These are phyloP conservation scores for Escovopsis weberi DNA, from an alignment of 2,329 filamentous ascomycete species.

Conservation along the genomic window DNA sequence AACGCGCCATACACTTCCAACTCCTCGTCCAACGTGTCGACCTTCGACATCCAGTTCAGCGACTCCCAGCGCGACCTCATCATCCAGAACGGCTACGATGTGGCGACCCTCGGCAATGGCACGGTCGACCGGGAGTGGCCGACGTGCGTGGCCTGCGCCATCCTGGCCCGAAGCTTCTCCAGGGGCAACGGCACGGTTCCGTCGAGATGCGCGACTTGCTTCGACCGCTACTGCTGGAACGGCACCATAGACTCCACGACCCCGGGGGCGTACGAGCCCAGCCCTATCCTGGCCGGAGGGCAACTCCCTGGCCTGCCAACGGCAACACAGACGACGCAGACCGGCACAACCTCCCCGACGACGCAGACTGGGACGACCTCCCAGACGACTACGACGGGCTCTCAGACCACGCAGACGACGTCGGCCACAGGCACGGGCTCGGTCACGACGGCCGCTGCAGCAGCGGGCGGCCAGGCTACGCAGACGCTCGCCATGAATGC, in stretches of 20 bases:
- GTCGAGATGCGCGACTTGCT: slow-evolving; percentile 56
- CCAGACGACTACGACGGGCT: too few species aligned
- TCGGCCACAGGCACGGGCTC: too few species aligned
- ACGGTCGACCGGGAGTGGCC: slow-evolving; percentile 59
- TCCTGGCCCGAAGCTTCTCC: slow-evolving; percentile 54
- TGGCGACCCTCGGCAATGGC: slow-evolving; percentile 63
- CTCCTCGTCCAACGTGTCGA: slow-evolving; percentile 51
- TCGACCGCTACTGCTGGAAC: slow-evolving; percentile 72
- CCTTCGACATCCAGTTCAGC: slow-evolving; percentile 51
- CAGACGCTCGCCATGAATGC: too few species aligned
- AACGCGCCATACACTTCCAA: slow-evolving; percentile 59
- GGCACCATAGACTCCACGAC: slow-evolving; percentile 32
- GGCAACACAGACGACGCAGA: too few species aligned
- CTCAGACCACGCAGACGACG: too few species aligned
- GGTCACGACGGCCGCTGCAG: too few species aligned
- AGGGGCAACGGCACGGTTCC: slow-evolving; percentile 52
- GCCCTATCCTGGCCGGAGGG: neutral
- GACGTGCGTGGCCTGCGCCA: slow-evolving; percentile 67
- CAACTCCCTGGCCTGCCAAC: too few species aligned
- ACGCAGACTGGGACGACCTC: too few species aligned
- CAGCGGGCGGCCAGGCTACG: too few species aligned
- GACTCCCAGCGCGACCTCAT: slow-evolving; percentile 53
- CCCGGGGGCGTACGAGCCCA: slow-evolving; percentile 5
- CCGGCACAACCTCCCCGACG: too few species aligned
- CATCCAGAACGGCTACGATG: slow-evolving; percentile 67